phyloP scores from a whole-genome alignment of 1,284 basidiomycete genomes.

The Cryptococcus amylolentus region DNA sequence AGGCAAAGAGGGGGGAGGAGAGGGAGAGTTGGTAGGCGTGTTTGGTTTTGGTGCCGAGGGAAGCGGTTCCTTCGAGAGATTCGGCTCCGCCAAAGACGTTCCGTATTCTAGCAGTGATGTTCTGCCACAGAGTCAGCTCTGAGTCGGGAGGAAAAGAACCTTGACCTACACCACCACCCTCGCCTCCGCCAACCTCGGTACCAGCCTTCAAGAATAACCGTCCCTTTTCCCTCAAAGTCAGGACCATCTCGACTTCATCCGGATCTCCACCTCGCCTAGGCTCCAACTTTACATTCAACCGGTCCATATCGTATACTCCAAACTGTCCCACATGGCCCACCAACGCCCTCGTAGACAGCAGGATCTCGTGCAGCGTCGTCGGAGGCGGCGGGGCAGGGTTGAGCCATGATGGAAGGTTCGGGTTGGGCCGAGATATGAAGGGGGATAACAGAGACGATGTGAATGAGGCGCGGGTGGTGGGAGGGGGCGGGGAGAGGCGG shows the following conservation, averaged over 20 bases:
- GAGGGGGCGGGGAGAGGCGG: constrained; percentile 69
- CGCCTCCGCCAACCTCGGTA: constrained; percentile 91
- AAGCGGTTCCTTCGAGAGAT: constrained; percentile 74
- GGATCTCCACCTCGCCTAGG: constrained; percentile 59
- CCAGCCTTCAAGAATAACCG: constrained; percentile 77
- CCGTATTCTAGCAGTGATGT: constrained; percentile 70
- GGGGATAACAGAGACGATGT: constrained; percentile 73
- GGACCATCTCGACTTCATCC: constrained; percentile 80
- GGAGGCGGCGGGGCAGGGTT: constrained; percentile 43
- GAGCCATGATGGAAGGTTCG: constrained; percentile 29
- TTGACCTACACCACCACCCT: constrained; percentile 75
- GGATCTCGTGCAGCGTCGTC: constrained; percentile 60
- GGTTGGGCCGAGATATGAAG: constrained; percentile 49
- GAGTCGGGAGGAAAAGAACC: neutral
- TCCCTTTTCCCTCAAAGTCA: constrained; percentile 72
- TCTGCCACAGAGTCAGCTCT: constrained; percentile 51
- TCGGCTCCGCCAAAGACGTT: constrained; percentile 94
- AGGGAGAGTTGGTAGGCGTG: constrained; percentile 64
- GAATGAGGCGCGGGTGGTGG: constrained; percentile 70
- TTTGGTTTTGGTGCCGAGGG: constrained; percentile 83
- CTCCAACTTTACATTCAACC: constrained; percentile 60
- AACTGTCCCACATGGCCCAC: constrained; percentile 64
- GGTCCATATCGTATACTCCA: constrained; percentile 71
- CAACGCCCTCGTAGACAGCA: constrained; percentile 65
- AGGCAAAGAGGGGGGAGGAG: constrained; percentile 44